Evolutionary conservation across 805 yeast genomes (phyloP).

Genomic region (Cephaloascus fragrans): DNA sequence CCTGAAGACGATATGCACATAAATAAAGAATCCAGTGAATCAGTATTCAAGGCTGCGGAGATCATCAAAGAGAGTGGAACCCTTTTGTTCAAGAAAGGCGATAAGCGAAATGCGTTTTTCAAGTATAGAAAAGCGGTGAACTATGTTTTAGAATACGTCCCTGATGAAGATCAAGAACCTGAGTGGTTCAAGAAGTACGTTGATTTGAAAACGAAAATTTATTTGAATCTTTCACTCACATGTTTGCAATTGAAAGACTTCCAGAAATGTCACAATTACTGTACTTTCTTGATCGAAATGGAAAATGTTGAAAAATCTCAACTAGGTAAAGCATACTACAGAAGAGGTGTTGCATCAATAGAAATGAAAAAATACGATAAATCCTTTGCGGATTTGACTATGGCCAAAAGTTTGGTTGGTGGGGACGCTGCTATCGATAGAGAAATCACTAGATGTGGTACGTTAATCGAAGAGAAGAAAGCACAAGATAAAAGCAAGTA

Average conservation of each 20-base stretch:
- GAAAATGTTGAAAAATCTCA: constrained; percentile 26
- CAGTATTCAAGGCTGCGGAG: constrained; percentile 38
- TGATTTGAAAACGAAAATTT: constrained; percentile 41
- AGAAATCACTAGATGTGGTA: constrained; percentile 33
- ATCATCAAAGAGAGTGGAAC: constrained; percentile 65
- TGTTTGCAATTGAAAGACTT: constrained; percentile 39
- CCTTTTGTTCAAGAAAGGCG: constrained; percentile 43
- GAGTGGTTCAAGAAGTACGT: constrained; percentile 39
- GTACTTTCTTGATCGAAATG: constrained; percentile 47
- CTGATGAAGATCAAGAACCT: constrained; percentile 57
- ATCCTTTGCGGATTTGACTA: constrained; percentile 36
- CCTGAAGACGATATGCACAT: constrained; percentile 65
- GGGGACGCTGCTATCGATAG: constrained; percentile 37
- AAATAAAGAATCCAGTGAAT: constrained; percentile 45
- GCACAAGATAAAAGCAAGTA: constrained; percentile 42
- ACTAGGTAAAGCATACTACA: constrained; percentile 47
- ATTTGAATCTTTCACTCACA: constrained; percentile 50
- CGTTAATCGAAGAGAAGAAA: constrained; percentile 29
- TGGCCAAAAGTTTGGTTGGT: constrained; percentile 34
- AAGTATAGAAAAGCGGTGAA: constrained; percentile 61
- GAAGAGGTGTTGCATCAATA: constrained; percentile 40
- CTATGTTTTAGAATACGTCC: constrained; percentile 63
- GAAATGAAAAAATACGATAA: constrained; percentile 35
- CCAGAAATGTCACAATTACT: constrained; percentile 40
- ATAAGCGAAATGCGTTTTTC: constrained; percentile 39